Percentiles rank a stretch among this genome's conserved stretches.
Evolutionary conservation across 2,329 filamentous ascomycete species (phyloP).

Genomic region (Hypoxylon sp.): DNA sequence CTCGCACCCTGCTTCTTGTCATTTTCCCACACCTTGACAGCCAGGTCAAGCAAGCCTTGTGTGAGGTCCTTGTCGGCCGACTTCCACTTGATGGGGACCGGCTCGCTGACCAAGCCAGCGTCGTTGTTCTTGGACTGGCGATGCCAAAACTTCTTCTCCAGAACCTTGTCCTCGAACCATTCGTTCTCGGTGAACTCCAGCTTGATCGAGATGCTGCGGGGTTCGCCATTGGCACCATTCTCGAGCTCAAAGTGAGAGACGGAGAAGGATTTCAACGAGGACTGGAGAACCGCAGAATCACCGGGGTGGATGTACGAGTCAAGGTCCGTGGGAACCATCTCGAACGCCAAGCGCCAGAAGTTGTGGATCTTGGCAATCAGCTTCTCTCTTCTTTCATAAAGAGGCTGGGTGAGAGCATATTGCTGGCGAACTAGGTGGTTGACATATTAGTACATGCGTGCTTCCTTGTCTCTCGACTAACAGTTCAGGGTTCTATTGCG

Average conservation of each 20-base stretch:
- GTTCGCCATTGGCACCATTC: slow-evolving; percentile 70
- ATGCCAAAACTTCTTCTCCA: slow-evolving; percentile 95
- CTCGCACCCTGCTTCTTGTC: slow-evolving; percentile 55
- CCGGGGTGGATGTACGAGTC: slow-evolving; percentile 86
- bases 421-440: slow-evolving; percentile 79
- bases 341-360: slow-evolving; percentile 96
- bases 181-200: slow-evolving; percentile 85
- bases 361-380: slow-evolving; percentile 76
- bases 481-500: neutral
- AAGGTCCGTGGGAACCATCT: slow-evolving; percentile 84
- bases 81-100: slow-evolving; percentile 89
- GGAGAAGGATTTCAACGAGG: slow-evolving; percentile 70
- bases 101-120: slow-evolving; percentile 84
- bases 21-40: slow-evolving; percentile 72
- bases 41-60: slow-evolving; percentile 77
- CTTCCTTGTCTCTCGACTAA: neutral
- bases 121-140: slow-evolving; percentile 73
- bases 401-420: slow-evolving; percentile 69
- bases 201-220: slow-evolving; percentile 78
- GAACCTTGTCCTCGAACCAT: slow-evolving; percentile 76
- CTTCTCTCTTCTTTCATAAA: slow-evolving; percentile 79
- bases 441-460: slow-evolving; percentile 18
- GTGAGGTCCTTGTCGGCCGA: slow-evolving; percentile 80
- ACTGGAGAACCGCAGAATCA: slow-evolving; percentile 77
- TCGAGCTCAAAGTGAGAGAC: slow-evolving; percentile 85